phyloP scores from a whole-genome alignment of 805 yeast genomes.

The Saccharomycopsis sp. region DNA sequence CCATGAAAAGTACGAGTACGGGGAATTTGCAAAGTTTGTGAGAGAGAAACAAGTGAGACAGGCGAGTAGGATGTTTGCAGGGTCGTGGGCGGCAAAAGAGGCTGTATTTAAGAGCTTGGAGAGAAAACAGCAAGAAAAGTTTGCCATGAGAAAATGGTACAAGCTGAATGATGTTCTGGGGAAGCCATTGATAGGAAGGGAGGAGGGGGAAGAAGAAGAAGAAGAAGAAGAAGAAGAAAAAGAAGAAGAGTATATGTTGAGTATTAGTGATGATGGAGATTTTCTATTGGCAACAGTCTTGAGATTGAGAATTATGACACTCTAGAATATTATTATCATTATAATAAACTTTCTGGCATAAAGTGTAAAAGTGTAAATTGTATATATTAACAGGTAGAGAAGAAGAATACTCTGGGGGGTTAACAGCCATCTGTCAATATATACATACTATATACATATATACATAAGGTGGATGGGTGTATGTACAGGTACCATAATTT shows the following conservation, averaged over 20 bases:
- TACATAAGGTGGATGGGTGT: no score
- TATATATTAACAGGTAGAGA: no score
- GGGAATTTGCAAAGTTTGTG: constrained; percentile 2
- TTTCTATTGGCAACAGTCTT: constrained; percentile 48
- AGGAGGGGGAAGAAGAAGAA: no score
- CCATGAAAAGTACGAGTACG: constrained; percentile 6
- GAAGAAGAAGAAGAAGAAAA: no score
- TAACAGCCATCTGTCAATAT: no score
- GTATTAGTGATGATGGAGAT: constrained; percentile 61
- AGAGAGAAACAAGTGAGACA: no score
- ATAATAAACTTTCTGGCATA: no score
- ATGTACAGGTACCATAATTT: no score
- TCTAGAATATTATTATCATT: not conserved
- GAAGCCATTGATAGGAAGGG: constrained; percentile 31
- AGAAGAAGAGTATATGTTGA: constrained; percentile 41
- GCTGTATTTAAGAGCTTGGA: constrained; percentile 59
- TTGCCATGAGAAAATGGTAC: constrained; percentile 54
- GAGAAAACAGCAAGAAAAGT: constrained; percentile 37
- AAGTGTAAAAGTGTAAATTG: no score
- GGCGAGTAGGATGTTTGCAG: constrained; percentile 10
- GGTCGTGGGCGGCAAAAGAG: constrained; percentile 63
- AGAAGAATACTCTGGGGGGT: no score
- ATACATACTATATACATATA: no score
- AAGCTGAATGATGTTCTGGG: constrained; percentile 34
- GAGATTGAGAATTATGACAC: constrained; percentile 24